Percentiles rank a stretch among this genome's conserved stretches.
Conservation (phyloP, 1,284 basidiomycete species). For the Gomphus bonarii region DNA sequence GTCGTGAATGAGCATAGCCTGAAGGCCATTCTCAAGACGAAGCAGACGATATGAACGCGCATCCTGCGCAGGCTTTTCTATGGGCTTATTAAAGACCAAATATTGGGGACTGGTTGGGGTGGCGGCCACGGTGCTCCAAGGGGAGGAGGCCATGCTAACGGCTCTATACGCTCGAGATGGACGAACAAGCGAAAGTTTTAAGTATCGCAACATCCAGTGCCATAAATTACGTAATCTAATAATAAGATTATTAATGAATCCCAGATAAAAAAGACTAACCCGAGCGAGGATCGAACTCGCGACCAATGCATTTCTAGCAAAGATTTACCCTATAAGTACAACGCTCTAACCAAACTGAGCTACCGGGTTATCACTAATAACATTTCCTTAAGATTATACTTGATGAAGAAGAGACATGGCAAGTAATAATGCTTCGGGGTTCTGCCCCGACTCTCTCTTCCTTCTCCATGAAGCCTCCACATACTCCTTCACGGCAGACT, state of each 20-base stretch:
- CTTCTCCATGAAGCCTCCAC: too few species aligned
- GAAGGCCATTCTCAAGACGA: slow-evolving; percentile 78
- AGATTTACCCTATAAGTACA: slow-evolving; percentile 13
- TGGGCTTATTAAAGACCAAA: slow-evolving; percentile 50
- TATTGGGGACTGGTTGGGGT: slow-evolving; percentile 26
- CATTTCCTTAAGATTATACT: too few species aligned
- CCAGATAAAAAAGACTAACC: slow-evolving; percentile 1
- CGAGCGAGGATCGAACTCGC: slow-evolving; percentile 12
- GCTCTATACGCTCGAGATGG: background rate
- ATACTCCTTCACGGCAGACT: too few species aligned
- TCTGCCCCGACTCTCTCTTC: too few species aligned
- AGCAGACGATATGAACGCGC: slow-evolving; percentile 77
- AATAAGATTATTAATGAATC: background rate
- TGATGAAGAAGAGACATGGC: too few species aligned
- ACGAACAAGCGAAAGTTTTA: background rate
- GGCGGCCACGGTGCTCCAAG: background rate
- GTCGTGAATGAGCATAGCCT: slow-evolving; percentile 83
- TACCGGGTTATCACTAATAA: slow-evolving; percentile 10
- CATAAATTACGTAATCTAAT: background rate
- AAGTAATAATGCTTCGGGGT: too few species aligned
- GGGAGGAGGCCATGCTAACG: background rate
- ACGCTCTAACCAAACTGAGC: slow-evolving; percentile 12
- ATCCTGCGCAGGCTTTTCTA: slow-evolving; percentile 71
- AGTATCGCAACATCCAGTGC: too few species aligned
- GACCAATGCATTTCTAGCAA: slow-evolving; percentile 10